Evolutionary conservation across 192 early-diverging fungal genomes (phyloP).

Genomic region (Radiomyces spectabilis): DNA sequence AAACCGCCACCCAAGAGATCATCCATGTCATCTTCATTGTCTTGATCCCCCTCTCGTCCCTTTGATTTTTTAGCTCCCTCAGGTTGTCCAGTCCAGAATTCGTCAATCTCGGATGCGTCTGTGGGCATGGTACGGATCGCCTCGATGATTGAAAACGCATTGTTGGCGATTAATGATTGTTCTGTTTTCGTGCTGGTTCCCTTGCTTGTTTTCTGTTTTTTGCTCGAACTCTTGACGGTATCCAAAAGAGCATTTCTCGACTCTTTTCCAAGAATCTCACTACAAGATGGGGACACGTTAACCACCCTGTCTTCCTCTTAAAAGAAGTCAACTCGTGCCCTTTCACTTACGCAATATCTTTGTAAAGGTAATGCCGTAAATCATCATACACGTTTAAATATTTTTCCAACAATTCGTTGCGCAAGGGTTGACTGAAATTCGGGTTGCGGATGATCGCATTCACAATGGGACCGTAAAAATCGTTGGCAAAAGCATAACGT

Average conservation of each 20-base stretch:
- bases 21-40: slow-evolving; percentile 25
- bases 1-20: slow-evolving; percentile 13
- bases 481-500: slow-evolving; percentile 62
- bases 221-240: too few species aligned
- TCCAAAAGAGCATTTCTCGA: too few species aligned
- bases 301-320: background rate
- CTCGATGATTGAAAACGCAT: slow-evolving; percentile 54
- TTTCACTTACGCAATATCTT: slow-evolving; percentile 49
- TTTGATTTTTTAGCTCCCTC: background rate
- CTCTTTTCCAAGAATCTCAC: background rate
- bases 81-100: slow-evolving; percentile 59
- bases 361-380: slow-evolving; percentile 77
- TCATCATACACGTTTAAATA: slow-evolving; percentile 81
- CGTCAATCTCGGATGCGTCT: slow-evolving; percentile 40
- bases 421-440: slow-evolving; percentile 54
- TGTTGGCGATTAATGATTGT: too few species aligned
- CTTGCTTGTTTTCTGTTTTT: slow-evolving; percentile 27
- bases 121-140: slow-evolving; percentile 52
- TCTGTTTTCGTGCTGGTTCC: too few species aligned
- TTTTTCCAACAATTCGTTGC: slow-evolving; percentile 56
- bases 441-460: slow-evolving; percentile 47
- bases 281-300: background rate
- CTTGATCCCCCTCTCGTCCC: slow-evolving; percentile 17
- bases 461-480: slow-evolving; percentile 48
- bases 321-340: too few species aligned